A percentile compares a stretch with the other conserved stretches of the same genome.
phyloP scores from a whole-genome alignment of 192 early-diverging fungal species.

The Backusella australiensis region DNA sequence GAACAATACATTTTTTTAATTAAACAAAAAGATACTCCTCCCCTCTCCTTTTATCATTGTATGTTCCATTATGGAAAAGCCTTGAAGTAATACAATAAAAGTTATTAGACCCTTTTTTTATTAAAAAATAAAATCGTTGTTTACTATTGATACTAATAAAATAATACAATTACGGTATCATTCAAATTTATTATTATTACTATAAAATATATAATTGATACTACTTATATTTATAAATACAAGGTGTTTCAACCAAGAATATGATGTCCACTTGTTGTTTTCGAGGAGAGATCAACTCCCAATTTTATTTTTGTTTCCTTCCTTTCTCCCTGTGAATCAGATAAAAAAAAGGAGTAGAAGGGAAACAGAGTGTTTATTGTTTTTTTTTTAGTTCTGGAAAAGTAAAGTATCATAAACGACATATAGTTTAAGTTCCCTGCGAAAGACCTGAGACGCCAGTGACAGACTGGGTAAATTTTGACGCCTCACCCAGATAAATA shows the following conservation, averaged over 20 bases:
- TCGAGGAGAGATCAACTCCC: background rate
- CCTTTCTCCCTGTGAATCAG: background rate
- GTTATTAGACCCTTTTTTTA: background rate
- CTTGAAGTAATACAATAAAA: background rate
- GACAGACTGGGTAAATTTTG: background rate
- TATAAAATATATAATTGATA: background rate
- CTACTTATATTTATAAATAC: background rate
- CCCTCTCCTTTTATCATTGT: background rate
- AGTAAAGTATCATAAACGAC: background rate
- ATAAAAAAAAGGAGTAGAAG: background rate
- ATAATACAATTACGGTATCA: background rate
- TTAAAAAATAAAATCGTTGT: background rate
- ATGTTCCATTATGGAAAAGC: background rate
- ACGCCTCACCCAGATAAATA: background rate
- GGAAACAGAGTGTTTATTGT: background rate
- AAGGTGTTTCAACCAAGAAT: background rate
- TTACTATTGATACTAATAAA: background rate
- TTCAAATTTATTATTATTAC: background rate
- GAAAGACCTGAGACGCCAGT: background rate
- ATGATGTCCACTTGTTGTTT: background rate
- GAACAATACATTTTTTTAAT: background rate
- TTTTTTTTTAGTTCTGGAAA: background rate
- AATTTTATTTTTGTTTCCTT: background rate
- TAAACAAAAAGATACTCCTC: background rate
- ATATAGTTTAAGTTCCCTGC: background rate